Conservation (phyloP, 1,284 basidiomycete species). For the Cryptococcus jaspeensis region DNA sequence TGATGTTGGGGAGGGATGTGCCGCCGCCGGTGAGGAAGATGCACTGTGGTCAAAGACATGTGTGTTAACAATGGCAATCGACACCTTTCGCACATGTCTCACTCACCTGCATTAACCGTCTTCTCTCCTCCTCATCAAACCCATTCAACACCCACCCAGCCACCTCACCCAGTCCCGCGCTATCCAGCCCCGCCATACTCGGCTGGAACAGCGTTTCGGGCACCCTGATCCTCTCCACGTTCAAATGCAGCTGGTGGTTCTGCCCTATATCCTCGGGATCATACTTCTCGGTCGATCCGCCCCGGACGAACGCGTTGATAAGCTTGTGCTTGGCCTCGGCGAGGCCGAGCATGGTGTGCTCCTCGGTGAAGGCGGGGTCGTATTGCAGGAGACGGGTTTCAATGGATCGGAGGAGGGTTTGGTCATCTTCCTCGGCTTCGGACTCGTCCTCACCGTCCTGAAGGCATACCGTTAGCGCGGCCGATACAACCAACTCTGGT, state of each 20-base stretch:
- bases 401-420: slow-evolving; percentile 67
- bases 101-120: slow-evolving; percentile 59
- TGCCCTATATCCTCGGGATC: slow-evolving; percentile 64
- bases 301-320: slow-evolving; percentile 72
- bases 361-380: slow-evolving; percentile 77
- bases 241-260: slow-evolving; percentile 77
- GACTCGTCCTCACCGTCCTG: slow-evolving; percentile 81
- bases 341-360: slow-evolving; percentile 78
- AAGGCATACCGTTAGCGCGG: not conserved
- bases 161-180: slow-evolving; percentile 88
- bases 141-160: slow-evolving; percentile 80
- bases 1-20: slow-evolving; percentile 70
- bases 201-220: slow-evolving; percentile 95
- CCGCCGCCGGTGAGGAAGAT: slow-evolving; percentile 88
- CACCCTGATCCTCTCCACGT: slow-evolving; percentile 88
- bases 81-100: not conserved
- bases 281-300: slow-evolving; percentile 57
- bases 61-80: not conserved
- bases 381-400: slow-evolving; percentile 79
- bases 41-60: slow-evolving; percentile 58
- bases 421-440: slow-evolving; percentile 93
- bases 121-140: slow-evolving; percentile 68
- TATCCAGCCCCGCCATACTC: slow-evolving; percentile 88
- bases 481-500: not conserved
- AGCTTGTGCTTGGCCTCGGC: slow-evolving; percentile 75